Base-by-base conservation (phyloP, 208 protist species). In the Lotmaria passim region DNA sequence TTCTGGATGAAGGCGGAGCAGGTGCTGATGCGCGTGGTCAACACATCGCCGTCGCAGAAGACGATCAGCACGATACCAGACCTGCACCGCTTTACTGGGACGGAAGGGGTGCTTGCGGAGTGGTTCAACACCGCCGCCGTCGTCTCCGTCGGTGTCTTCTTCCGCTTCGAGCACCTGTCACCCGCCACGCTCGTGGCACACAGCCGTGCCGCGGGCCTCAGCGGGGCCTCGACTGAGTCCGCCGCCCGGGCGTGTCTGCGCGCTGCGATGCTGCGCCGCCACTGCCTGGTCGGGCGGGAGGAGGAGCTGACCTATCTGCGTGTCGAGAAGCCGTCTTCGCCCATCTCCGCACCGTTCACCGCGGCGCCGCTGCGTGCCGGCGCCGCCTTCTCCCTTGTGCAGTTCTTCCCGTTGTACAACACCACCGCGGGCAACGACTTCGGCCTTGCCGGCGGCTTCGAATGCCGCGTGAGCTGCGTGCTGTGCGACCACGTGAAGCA, bases 381-480 rank as follows among this genome's bases (percentile, higher is more conserved):
- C 17, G n/a, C 17, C 17, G 36, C 47, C 21, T 48, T 78, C n/a
- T 83, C 85, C 24, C 33, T 93, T 23, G 68, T 93, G 61, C 90
- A 93, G 71, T 85, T 89, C 44, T 91, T 95, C 48, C 75, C 79
- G 7, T 57, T 88, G 21, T 58, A 84, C 28, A 71, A 86, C 50
- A 51, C 51, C 1, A 48, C 44, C 23, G 43, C 47, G 15, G 36
- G 30, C 51, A 55, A 31, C 39, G 73, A 70, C 58, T 79, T 70
- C 19, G 67, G 70, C 28, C 52, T 93, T 4, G 87, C 87, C 2
- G 76, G 74, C 23, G 82, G 73, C 41, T 88, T 92, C 61, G 87
- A 95, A 73, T 91, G 85, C 47, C 87, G 90, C 17, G 81, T 93
- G 30, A 88, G 81, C 69, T 91, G 86, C 51, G 79, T 93, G 72